Evolutionary conservation across 2,329 filamentous ascomycete genomes (phyloP), one percentile per base, ranked within the genome.

Genomic region (Fusarium concolor): DNA sequence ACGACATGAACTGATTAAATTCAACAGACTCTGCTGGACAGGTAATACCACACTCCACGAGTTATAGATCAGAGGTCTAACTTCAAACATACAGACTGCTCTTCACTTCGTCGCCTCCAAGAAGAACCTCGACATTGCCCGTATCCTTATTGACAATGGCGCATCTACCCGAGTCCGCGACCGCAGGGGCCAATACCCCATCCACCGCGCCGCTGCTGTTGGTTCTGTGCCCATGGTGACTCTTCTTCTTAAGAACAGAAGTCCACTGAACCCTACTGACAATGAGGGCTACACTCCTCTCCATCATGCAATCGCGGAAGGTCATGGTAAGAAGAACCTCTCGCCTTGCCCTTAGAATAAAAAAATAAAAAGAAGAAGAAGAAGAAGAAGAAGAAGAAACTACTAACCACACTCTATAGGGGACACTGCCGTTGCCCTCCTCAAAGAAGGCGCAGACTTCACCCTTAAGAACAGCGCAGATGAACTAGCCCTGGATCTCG

Each of bases 41-140:
- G 81, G 86, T 88, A 71, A 68, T 9, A 11, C 17, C 9, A 3
- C 29, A 6, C 14, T 8, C 20, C 26, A 22, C 12, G 15, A 22
- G 17, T 38, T 14, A 18, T 7, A 24, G 8, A 31, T n/a, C 31
- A 42, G 42, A 39, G n/a, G 35, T 33, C 28, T 22, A 22, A 41
- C 14, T 39, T 42, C 37, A 47, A 28, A 37, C 31, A 20, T 20
- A 28, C 71, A 96, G 87, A 97, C 94, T 22, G 93, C 91, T 11
- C 86, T 99, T 20, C 95, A 98, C 79, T 97, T 98, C 76, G 89
- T 94, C 47, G 91, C 92, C 15, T 97, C 94, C 31, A 99, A 99
- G 79, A 89, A 88, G 74, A 94, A 97, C 76, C 83, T 97, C 43
- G 92, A 96, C 67, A 85, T 92, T 9, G 93, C 93, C 26, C 90